Conservation (phyloP, 371 early-diverging fungal species). For the Actinomucor elegans region DNA sequence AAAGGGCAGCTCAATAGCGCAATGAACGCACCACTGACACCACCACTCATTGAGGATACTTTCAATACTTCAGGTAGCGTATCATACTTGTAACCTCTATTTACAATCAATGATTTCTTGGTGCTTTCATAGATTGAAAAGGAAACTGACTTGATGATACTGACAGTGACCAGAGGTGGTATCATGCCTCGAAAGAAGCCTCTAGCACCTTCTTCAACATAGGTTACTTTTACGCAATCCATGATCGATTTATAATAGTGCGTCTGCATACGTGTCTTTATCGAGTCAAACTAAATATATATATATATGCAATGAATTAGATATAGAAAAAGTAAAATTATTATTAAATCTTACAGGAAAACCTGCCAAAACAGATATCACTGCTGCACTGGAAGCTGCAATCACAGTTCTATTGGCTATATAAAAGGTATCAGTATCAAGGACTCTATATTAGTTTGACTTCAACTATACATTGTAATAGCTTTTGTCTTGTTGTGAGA, state of each 20-base stretch:
- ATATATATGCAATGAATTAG: neutral
- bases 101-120: constrained; percentile 32
- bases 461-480: constrained; percentile 15
- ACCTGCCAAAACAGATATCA: constrained; percentile 57
- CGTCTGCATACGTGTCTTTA: constrained; percentile 85
- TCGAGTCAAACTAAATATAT: constrained; percentile 63
- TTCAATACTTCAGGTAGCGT: constrained; percentile 42
- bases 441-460: neutral
- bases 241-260: constrained; percentile 66
- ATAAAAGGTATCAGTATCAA: neutral
- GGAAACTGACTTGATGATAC: constrained; percentile 71
- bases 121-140: constrained; percentile 74
- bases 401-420: constrained; percentile 58
- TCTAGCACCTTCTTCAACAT: constrained; percentile 67
- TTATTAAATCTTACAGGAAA: constrained; percentile 50
- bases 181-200: constrained; percentile 78
- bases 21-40: constrained; percentile 65
- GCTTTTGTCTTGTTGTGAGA: constrained; percentile 1
- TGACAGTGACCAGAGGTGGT: constrained; percentile 74
- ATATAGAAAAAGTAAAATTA: neutral
- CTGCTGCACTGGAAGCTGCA: constrained; percentile 67
- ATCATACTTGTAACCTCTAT: constrained; percentile 30
- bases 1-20: constrained; percentile 73
- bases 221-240: constrained; percentile 66
- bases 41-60: constrained; percentile 61